Conservation (phyloP, 345 rosid genomes). For the Eucalyptus pumila region DNA sequence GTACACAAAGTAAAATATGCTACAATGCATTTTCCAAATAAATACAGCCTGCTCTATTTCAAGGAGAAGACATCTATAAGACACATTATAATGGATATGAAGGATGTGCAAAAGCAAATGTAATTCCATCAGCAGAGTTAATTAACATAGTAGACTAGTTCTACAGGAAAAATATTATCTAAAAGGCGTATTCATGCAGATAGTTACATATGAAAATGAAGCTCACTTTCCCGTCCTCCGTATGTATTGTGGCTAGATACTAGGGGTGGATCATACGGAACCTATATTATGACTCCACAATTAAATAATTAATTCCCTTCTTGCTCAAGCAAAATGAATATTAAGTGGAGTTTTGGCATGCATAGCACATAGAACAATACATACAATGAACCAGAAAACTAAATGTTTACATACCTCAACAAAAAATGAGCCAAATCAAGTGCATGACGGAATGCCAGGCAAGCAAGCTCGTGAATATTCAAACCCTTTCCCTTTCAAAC, state of each 20-base stretch:
- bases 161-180: background rate
- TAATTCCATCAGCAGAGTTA: background rate
- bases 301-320: background rate
- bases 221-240: background rate
- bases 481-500: slow-evolving; percentile 43
- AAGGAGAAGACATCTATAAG: too few species aligned
- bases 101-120: background rate
- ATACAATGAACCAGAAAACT: background rate
- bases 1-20: background rate
- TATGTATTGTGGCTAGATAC: background rate
- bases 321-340: background rate
- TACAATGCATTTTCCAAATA: background rate
- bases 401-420: slow-evolving; percentile 26
- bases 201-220: background rate
- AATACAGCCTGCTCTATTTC: background rate
- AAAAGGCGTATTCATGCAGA: background rate
- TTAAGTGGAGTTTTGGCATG: background rate
- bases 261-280: background rate
- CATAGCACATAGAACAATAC: background rate
- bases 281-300: background rate
- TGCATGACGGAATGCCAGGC: slow-evolving; percentile 73
- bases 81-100: background rate
- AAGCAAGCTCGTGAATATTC: slow-evolving; percentile 78
- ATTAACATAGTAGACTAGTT: background rate
- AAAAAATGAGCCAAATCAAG: slow-evolving; percentile 60